phyloP scores from a whole-genome alignment of 306 rosid genomes.

The Rosa rugosa region DNA sequence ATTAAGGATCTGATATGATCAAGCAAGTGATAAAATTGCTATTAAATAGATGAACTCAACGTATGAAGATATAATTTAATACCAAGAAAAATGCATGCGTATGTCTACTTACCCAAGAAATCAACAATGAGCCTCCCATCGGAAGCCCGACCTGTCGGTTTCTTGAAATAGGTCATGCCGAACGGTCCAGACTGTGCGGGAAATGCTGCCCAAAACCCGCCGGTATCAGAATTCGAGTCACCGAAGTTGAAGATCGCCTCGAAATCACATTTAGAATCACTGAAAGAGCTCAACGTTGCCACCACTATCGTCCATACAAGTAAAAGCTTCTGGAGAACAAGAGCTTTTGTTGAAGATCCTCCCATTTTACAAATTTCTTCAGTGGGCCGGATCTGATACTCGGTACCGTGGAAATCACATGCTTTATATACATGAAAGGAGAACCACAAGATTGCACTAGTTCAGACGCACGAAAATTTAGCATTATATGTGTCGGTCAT shows the following conservation, averaged over 20 bases:
- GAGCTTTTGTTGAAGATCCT: neutral
- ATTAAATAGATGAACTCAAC: neutral
- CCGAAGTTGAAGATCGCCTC: slow-evolving; percentile 78
- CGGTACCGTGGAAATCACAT: neutral
- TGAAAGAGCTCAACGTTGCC: slow-evolving; percentile 18
- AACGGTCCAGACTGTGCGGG: slow-evolving; percentile 60
- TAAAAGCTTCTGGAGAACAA: slow-evolving; percentile 8
- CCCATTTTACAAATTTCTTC: neutral
- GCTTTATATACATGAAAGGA: neutral
- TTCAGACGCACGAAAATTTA: neutral
- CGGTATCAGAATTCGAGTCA: slow-evolving; percentile 71
- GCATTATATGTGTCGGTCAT: neutral
- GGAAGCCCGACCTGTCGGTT: slow-evolving; percentile 69
- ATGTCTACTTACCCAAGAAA: slow-evolving; percentile 52
- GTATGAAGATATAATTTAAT: neutral
- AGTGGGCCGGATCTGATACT: slow-evolving; percentile 22
- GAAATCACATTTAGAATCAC: slow-evolving; percentile 45
- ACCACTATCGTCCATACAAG: slow-evolving; percentile 15
- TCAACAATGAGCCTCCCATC: slow-evolving; percentile 81
- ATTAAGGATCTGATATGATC: neutral
- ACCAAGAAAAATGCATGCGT: neutral
- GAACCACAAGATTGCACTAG: neutral
- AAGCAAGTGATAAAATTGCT: neutral
- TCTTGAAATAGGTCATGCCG: slow-evolving; percentile 69
- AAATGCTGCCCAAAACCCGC: slow-evolving; percentile 70